Evolutionary conservation across 169 alveolate genomes (phyloP), one percentile per base, ranked within the genome.

Genomic region (Eimeria necatrix): DNA sequence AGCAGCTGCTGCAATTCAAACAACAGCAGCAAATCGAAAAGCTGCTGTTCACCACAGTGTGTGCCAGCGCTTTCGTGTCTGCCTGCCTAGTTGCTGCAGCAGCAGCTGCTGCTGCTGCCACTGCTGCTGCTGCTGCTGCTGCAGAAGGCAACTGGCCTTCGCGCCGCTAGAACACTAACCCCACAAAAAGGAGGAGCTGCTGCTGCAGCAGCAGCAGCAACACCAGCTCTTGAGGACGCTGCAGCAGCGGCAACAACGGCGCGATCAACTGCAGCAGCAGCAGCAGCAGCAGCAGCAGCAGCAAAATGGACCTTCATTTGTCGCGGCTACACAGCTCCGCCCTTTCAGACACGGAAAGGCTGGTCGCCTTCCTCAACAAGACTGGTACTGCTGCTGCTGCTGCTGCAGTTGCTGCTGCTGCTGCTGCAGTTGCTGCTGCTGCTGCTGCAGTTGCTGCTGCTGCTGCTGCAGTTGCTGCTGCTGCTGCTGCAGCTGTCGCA

Each of bases 321-420:
- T 9, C 59, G 59, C 85, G 56, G 4, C 59, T 74, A 53, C 85
- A 74, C 1, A 74, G 48, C 26, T 6, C 24, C 85, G n/a, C 24
- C 56, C 48, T 32, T 53, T 12, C 85, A 26, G 85, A 74, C 20
- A n/a, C 48, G 1, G 85, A 74, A 49, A 74, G 56, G 32, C 52
- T 74, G 4, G 85, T 74, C 24, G 59, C 59, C 56, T 74, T 74
- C 85, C 85, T 74, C 59, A 74, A 74, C 85, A 74, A 74, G 85
- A 74, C 85, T 1, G 85, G 85, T 74, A n/a, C 85, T 74, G 85
- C 56, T 46, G 52, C 56, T 74, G 85, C 56, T 74, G 85, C 85
- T 74, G 56, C 56, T 46, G 52, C 56, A 26, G 85, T 41, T 74
- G 60, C 59, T 74, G 85, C 6, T 12, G 52, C 56, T 26, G 32